Conservation (phyloP, 805 yeast genomes). For the Suhomyces emberorum region DNA sequence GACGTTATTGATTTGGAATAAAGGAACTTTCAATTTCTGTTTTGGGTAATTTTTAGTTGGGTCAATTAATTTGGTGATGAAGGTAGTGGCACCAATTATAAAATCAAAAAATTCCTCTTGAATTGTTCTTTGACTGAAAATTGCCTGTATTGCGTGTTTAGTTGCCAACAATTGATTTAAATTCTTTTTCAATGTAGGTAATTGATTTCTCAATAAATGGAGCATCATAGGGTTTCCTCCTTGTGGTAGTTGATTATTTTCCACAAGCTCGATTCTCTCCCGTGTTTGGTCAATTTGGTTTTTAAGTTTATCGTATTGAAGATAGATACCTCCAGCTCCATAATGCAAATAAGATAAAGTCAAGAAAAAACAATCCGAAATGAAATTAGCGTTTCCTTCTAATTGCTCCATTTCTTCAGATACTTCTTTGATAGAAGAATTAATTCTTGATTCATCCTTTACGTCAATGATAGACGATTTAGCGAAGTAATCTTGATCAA, state of each 20-base stretch:
- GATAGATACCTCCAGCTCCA: slow-evolving; percentile 79
- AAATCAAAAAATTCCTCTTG: slow-evolving; percentile 74
- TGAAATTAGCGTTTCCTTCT: slow-evolving; percentile 58
- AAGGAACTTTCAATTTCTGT: slow-evolving; percentile 46
- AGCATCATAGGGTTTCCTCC: slow-evolving; percentile 26
- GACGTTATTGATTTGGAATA: slow-evolving; percentile 54
- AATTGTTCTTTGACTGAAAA: slow-evolving; percentile 53
- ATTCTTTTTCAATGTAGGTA: slow-evolving; percentile 45
- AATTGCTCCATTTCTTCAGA: slow-evolving; percentile 46
- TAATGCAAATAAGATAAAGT: slow-evolving; percentile 78
- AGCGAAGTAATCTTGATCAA: slow-evolving; percentile 65
- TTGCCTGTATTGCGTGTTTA: slow-evolving; percentile 59
- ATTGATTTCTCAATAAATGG: slow-evolving; percentile 31
- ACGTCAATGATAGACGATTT: slow-evolving; percentile 57
- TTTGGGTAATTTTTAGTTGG: slow-evolving; percentile 65
- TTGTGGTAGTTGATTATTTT: slow-evolving; percentile 28
- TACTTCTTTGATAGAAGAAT: slow-evolving; percentile 71
- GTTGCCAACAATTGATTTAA: slow-evolving; percentile 36
- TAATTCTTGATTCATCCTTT: slow-evolving; percentile 76
- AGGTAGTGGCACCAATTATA: slow-evolving; percentile 70
- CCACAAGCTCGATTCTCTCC: slow-evolving; percentile 47
- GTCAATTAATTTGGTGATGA: slow-evolving; percentile 68
- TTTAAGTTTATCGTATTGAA: slow-evolving; percentile 51
- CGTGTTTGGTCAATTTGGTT: slow-evolving; percentile 47
- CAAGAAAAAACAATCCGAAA: slow-evolving; percentile 85